A percentile compares a stretch with the other conserved stretches of the same genome.
Conservation (phyloP, 106 monocot genomes). For the Triglochin maritima region DNA sequence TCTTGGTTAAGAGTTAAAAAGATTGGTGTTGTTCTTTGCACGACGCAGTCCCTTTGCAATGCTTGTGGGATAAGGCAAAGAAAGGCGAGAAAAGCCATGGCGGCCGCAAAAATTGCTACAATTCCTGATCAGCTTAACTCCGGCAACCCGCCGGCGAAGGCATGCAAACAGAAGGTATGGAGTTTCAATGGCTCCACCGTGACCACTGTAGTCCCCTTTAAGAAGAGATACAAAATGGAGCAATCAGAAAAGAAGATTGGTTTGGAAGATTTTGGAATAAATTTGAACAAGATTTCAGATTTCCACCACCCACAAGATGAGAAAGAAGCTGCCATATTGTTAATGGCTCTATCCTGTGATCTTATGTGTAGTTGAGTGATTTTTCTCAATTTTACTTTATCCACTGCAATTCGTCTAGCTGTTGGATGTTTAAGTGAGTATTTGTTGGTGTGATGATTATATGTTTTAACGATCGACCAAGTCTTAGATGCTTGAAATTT, state of each 20-base stretch:
- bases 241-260: slow-evolving; percentile 18
- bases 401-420: no score
- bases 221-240: slow-evolving; percentile 76
- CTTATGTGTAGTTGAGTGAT: slow-evolving; percentile 12
- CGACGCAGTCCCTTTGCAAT: slow-evolving; percentile 19
- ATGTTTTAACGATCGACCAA: no score
- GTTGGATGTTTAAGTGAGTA: no score
- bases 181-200: no score
- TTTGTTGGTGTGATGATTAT: no score
- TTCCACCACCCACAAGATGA: slow-evolving; percentile 9
- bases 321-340: slow-evolving; percentile 14
- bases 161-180: no score
- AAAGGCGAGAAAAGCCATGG: slow-evolving; percentile 26
- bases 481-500: no score
- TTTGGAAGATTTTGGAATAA: slow-evolving; percentile 30
- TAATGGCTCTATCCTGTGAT: slow-evolving; percentile 19
- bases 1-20: no score
- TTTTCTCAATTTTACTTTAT: neutral
- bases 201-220: slow-evolving; percentile 48
- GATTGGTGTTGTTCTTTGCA: neutral
- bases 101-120: slow-evolving; percentile 1
- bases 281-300: neutral
- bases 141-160: slow-evolving; percentile 3
- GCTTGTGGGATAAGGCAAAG: slow-evolving; percentile 27
- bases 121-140: neutral